Evolutionary conservation across 495 filamentous ascomycete genomes (phyloP), one percentile per base, ranked within the genome.

Genomic region (Physcia stellaris): DNA sequence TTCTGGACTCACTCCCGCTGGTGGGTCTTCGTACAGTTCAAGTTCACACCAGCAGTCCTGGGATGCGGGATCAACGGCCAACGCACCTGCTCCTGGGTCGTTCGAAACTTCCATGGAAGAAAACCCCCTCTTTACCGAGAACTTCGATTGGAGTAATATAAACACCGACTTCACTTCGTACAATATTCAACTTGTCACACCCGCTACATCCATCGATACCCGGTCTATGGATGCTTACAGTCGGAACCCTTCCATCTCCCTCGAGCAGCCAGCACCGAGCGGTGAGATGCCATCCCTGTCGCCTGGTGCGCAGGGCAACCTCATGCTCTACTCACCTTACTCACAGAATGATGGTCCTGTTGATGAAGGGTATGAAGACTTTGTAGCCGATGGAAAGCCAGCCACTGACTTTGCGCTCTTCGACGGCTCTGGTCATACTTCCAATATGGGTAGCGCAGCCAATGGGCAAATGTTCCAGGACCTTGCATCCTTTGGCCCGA

Each of bases 251-350:
- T 52, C 48, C 32, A 49, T 55, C 21, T 51, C 47, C 13, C 26
- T 43, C 3, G 46, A 51, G 13, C 37, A 43, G 28, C 44, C 42
- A 26, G 20, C 34, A 37, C 29, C 23, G 26, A 23, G 40, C 9
- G 27, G 15, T 17, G 52, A 59, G 24, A 40, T 59, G 2, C 58
- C 66, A 6, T 72, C 75, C 31, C 65, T 83, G 39, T 80, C 76
- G 10, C 71, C 74, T 24, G 58, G 63, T 31, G 76, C 69, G 1
- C 77, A 80, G 45, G 73, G 67, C 15, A 73, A 77, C 34, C 50
- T 69, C 9, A 73, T 79, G 66, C 64, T 83, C 31, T 78, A 67
- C 52, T 77, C 76, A 0, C 77, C 77, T 3, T 62, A 61, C 4
- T 75, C 70, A 0, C 55, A 64, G 41, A 59, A 68, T 33, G 67